Base-by-base conservation (phyloP, 2,329 filamentous ascomycete species). In the Aspergillus pseudoviridinutans region DNA sequence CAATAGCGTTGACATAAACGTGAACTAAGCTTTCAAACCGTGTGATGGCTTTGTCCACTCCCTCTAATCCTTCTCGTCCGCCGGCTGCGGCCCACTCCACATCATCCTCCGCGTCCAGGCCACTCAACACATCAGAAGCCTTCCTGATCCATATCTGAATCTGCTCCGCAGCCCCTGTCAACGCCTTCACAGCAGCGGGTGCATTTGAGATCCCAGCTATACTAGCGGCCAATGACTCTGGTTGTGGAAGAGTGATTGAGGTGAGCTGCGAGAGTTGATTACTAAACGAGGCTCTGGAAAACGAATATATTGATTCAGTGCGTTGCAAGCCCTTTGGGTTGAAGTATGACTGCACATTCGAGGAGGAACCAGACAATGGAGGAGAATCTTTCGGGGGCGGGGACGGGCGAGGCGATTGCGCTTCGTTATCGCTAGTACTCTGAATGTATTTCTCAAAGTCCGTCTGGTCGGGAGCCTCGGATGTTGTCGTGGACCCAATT, bases 31-130 rank as follows among this genome's bases (percentile, higher is more conserved):
- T 85, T 70, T 96, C 92, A 67, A 97, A 99, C 51, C 90, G 87
- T 41, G 82, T 79, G 59, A 97, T 93, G 24, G 93, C 84, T 53
- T 79, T 79, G 61, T 87, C 84, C 3, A 87, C 84, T 55, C 85
- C 84, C 12, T 78, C 78, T 38, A 80, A 61, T 8, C 78, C 78
- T 58, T 80, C 75, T 59, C 79, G 71, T 29, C 94, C 94, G 53
- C 91, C 94, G 1, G 92, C 93, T 2, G 94, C 84, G 8, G 85
- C 92, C 94, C 94, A 99, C 74, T 97, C 93, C 17, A 97, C 92
- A 70, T 99, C 94, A 72, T 97, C 94, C 61, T 97, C 93, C 54
- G 92, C 92, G 72, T 97, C 92, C 46, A 99, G 79, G 4, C 92
- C 92, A 55, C 85, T 84, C 54, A 99, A 86, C 32, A 97, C 92